Conservation (phyloP, 2,329 filamentous ascomycete species). For the Cercospora nicotianae region DNA sequence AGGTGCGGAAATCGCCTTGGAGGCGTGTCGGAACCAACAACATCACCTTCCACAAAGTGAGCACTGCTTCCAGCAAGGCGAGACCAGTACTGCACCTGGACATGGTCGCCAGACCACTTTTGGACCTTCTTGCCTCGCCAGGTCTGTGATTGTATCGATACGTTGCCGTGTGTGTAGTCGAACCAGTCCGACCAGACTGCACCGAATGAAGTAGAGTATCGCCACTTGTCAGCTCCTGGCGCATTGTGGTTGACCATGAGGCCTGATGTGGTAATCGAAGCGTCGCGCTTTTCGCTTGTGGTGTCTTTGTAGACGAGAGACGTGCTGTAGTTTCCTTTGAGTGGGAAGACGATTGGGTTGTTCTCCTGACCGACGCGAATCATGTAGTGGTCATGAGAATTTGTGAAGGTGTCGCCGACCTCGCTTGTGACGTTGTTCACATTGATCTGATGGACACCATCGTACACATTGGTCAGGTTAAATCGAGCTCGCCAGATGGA, state of each 20-base stretch:
- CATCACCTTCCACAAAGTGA: conserved; percentile 61
- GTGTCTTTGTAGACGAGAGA: conserved; percentile 50
- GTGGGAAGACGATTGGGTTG: conserved; percentile 62
- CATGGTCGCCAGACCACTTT: conserved; percentile 61
- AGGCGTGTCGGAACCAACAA: conserved; percentile 43
- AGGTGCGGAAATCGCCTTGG: conserved; percentile 60
- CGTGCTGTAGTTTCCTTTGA: conserved; percentile 58
- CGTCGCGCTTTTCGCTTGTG: conserved; percentile 27
- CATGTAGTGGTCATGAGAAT: conserved; percentile 61
- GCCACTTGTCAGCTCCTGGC: conserved; percentile 61
- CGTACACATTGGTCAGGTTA: conserved; percentile 56
- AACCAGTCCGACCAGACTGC: conserved; percentile 61
- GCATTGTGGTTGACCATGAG: conserved; percentile 60
- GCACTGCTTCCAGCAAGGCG: conserved; percentile 59
- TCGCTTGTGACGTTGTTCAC: conserved; percentile 55
- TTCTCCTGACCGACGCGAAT: conserved; percentile 58
- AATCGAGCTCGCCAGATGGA: conserved; percentile 56
- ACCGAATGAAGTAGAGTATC: conserved; percentile 63
- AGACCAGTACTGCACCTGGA: conserved; percentile 65
- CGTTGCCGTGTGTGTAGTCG: conserved; percentile 55
- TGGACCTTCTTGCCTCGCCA: conserved; percentile 60
- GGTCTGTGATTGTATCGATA: conserved; percentile 48
- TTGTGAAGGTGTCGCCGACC: conserved; percentile 47
- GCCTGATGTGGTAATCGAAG: conserved; percentile 40
- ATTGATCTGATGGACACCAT: conserved; percentile 61